Evolutionary conservation across 257 asterid species (phyloP), one percentile per base, ranked within the genome.

Genomic region (Forsythia viridissima): DNA sequence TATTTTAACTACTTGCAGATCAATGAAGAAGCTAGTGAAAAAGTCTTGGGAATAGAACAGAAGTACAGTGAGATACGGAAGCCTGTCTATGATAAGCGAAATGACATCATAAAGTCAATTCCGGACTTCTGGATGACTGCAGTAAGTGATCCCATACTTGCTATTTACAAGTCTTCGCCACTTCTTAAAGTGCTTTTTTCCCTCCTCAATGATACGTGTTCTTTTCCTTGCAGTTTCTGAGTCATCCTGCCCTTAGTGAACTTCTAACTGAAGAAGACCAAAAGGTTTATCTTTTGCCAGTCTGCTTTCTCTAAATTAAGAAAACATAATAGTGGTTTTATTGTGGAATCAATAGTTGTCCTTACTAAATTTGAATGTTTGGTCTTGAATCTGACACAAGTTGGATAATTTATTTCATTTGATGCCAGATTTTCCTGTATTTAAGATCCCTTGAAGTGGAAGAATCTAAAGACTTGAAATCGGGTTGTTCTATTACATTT

Each of bases 201-300:
- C 70, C 30, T 59, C 7, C 39, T 30, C 39, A 63, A 11, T 63
- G 70, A 12, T 18, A 30, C 70, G 1, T 9, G 70, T 57, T 57
- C 52, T 36, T 42, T 37, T 77, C 74, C 66, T 75, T 86, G 89
- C 93, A 93, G 99, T 91, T 96, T 79, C 78, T 86, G 89, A 96
- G 97, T 72, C 99, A 96, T 83, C 99, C 99, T 68, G 97, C 90
- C 34, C 92, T 96, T 75, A 82, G 97, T 76, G 97, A 89, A 74
- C 94, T 96, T 80, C 82, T 96, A 82, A 91, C 93, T 68, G 99
- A 92, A 71, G 97, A 93, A 80, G 99, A 96, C 86, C 97, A 92
- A 79, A 92, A 92, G 97, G 97, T 92, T 76, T 76, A 73, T 6
- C 10, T 70, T 73, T 74, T 78, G 21, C 73, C 80, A 79, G 21